phyloP scores from a whole-genome alignment of 371 early-diverging fungal species.

The Fennellomyces sp. region DNA sequence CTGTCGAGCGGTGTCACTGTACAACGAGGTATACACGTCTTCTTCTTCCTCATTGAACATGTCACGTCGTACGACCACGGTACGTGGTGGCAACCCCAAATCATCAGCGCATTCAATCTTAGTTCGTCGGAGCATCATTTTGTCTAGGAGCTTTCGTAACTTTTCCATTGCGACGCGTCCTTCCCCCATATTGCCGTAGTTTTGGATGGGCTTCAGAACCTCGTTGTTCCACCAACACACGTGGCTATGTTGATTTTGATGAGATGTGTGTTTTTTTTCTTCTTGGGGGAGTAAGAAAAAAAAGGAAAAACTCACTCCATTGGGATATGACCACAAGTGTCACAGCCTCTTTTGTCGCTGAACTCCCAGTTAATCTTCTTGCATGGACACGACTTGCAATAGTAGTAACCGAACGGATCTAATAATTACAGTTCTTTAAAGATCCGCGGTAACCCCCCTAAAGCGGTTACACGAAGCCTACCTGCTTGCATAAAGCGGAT shows the following conservation, averaged over 20 bases:
- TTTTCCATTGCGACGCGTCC: conserved; percentile 80
- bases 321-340: conserved; percentile 76
- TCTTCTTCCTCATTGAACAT: conserved; percentile 91
- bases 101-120: conserved; percentile 92
- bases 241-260: too few relatives aligned
- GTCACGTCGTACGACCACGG: conserved; percentile 80
- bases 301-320: conserved; percentile 53
- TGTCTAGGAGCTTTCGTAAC: conserved; percentile 78
- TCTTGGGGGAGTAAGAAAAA: not conserved
- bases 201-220: conserved; percentile 92
- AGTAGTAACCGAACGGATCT: conserved; percentile 85
- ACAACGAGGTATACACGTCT: conserved; percentile 90
- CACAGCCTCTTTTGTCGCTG: conserved; percentile 63
- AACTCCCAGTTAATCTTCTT: conserved; percentile 84
- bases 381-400: conserved; percentile 87
- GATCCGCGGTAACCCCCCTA: conserved; percentile 12
- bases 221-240: conserved; percentile 97
- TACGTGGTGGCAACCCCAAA: conserved; percentile 90
- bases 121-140: conserved; percentile 93
- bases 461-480: conserved; percentile 13
- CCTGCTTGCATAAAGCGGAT: conserved; percentile 82
- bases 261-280: too few relatives aligned
- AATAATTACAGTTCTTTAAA: conserved; percentile 2
- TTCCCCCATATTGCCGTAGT: conserved; percentile 65
- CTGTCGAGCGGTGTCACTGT: conserved; percentile 74